These are phyloP conservation scores for Ophiosphaerella narmari DNA, from an alignment of 2,329 filamentous ascomycete genomes.

Conservation along the genomic window DNA sequence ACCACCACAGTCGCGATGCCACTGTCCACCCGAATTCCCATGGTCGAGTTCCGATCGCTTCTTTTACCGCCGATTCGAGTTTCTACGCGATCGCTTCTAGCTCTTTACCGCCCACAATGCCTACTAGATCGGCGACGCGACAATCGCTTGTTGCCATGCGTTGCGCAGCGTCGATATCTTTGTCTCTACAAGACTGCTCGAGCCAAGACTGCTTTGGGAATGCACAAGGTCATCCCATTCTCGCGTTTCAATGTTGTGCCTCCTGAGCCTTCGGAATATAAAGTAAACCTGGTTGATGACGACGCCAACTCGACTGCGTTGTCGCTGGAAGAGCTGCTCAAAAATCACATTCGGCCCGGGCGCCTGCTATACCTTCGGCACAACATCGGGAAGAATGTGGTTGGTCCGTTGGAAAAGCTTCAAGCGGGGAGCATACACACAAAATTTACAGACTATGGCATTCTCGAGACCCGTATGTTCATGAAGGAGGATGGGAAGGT, in stretches of 20 bases:
- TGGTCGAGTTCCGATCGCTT: slow-evolving; percentile 24
- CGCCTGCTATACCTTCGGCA: slow-evolving; percentile 21
- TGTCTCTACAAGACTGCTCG: slow-evolving; percentile 36
- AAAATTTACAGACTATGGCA: neutral
- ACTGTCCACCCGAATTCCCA: slow-evolving; percentile 10
- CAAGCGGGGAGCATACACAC: slow-evolving; percentile 1
- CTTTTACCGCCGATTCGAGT: slow-evolving; percentile 23
- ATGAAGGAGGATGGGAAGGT: slow-evolving; percentile 1
- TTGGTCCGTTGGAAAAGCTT: slow-evolving; percentile 1
- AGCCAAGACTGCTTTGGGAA: slow-evolving; percentile 26
- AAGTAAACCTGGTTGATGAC: slow-evolving; percentile 20
- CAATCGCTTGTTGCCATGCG: slow-evolving; percentile 16
- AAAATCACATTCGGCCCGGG: slow-evolving; percentile 24
- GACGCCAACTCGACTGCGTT: slow-evolving; percentile 13
- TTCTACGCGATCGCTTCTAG: slow-evolving; percentile 13
- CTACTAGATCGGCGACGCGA: neutral
- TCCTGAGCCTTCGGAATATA: slow-evolving; percentile 14
- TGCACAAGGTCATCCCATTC: slow-evolving; percentile 33
- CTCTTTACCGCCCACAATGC: slow-evolving; percentile 20
- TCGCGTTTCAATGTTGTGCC: slow-evolving; percentile 10
- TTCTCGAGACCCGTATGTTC: neutral
- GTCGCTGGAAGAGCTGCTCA: slow-evolving; percentile 23
- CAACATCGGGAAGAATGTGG: slow-evolving; percentile 1
- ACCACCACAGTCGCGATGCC: slow-evolving; percentile 12
- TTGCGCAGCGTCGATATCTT: slow-evolving; percentile 25